Evolutionary conservation across 2,329 filamentous ascomycete species (phyloP).

Genomic region (Malbranchea zuffiana): DNA sequence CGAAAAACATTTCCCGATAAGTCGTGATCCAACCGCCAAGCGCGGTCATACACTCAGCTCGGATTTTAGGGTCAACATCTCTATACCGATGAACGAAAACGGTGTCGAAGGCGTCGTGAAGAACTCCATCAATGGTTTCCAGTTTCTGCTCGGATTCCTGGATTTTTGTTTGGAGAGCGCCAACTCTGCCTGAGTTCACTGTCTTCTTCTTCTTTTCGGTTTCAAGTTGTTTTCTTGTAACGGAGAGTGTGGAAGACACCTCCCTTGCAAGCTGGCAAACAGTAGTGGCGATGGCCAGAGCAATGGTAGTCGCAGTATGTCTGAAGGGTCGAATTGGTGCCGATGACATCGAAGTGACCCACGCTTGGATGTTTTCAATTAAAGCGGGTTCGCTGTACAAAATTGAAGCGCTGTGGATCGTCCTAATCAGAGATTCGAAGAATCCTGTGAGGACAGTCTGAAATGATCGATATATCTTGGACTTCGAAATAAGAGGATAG

Average conservation of each 20-base stretch:
- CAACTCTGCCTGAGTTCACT: slow-evolving; percentile 67
- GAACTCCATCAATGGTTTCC: slow-evolving; percentile 56
- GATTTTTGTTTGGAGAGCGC: slow-evolving; percentile 60
- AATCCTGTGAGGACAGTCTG: slow-evolving; percentile 67
- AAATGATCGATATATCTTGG: slow-evolving; percentile 66
- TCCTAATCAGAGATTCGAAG: slow-evolving; percentile 62
- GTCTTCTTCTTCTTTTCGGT: slow-evolving; percentile 59
- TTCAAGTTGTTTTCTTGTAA: slow-evolving; percentile 66
- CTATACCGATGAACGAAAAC: slow-evolving; percentile 94
- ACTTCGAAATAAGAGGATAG: slow-evolving; percentile 79
- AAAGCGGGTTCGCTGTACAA: slow-evolving; percentile 67
- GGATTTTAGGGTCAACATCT: slow-evolving; percentile 80
- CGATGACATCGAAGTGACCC: slow-evolving; percentile 85
- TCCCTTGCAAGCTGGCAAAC: slow-evolving; percentile 63
- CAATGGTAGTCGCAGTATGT: slow-evolving; percentile 82
- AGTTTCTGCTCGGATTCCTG: slow-evolving; percentile 59
- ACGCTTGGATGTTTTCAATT: slow-evolving; percentile 79
- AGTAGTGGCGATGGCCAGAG: slow-evolving; percentile 65
- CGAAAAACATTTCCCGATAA: slow-evolving; percentile 78
- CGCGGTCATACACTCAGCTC: slow-evolving; percentile 76
- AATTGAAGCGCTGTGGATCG: slow-evolving; percentile 69
- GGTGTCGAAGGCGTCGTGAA: slow-evolving; percentile 81
- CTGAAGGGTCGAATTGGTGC: slow-evolving; percentile 79
- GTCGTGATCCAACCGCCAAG: slow-evolving; percentile 80
- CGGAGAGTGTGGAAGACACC: slow-evolving; percentile 61